Base-by-base conservation (phyloP, 2,329 filamentous ascomycete species). In the Alternaria postmessia region DNA sequence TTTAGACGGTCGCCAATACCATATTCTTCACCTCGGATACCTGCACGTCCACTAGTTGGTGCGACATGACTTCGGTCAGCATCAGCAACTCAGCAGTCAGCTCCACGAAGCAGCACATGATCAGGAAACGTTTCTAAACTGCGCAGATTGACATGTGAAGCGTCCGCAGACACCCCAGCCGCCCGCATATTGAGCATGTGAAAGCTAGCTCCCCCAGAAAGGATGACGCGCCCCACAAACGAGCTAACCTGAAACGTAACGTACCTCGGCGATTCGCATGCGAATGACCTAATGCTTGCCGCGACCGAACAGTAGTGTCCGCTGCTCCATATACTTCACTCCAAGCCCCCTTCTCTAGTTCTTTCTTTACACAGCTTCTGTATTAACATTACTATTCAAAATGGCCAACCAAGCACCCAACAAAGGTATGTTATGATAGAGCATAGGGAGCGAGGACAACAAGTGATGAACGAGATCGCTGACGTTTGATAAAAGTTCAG, bases 401-500 rank as follows among this genome's bases (percentile, higher is more conserved):
- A 78, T 78, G 76, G 75, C 76, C 47, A 78, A 78, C 56, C 76
- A 78, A 62, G 72, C 72, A 28, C 75, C 66, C 22, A 63, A 74
- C 68, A 72, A 72, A 59, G 68, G 63, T 63, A 66, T 52, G 51
- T 53, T 7, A 22, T 14, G 38, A 5, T 20, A 11, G 16, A 12
- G 32, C 46, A 36, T 41, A 41, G 24, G 34, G 47, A 24, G 32
- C 24, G 42, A 28, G n/a, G 38, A 18, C 18, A 34, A 26, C 38
- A 44, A 28, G n/a, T 41, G 22, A 18, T 54, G 38, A 20, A 30
- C 42, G 38, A 51, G 18, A 9, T 42, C 44, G 59, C 65, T 70
- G 57, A 68, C 54, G 24, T 11, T 59, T 36, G 7, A 24, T 12
- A 51, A 47, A 87, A 87, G 86, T 85, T 62, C 83, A 86, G 71